Base-by-base conservation (phyloP, 441 rosid species). In the Gossypium schwendimanii region DNA sequence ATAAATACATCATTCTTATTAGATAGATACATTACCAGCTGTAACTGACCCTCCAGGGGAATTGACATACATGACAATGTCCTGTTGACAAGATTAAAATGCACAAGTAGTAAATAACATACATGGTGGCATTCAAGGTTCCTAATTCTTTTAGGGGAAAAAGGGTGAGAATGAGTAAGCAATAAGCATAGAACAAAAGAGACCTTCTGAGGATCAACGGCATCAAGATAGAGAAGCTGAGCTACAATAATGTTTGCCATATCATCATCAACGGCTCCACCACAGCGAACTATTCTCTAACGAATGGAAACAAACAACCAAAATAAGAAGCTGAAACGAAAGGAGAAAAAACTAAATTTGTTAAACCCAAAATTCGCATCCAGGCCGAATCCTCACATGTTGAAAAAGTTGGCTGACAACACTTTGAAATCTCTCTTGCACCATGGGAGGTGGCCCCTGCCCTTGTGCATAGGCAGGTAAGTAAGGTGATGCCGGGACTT, bases 41-140 rank as follows among this genome's bases (percentile, higher is more conserved):
- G 99, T 95, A 78, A 95, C 98, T 45, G 98, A 95, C 73, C 99
- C 99, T 79, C 98, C 99, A 67, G 99, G 99, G 72, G 97, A 95
- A 78, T 95, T 95, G 63, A 95, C 89, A 83, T 91, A 95, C 92
- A 95, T 95, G 75, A 92, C 92, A 71, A 95, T 95, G 75, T 95
- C 99, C 99, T 92, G 88, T 82, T 78, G 74, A 82, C 44, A 73
- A 63, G 26, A 73, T 9, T 0, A 52, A 53, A 10, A 21, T 4
- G n/a, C n/a, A 62, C 8, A 3, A 45, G 6, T 31, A 58, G 71
- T 62, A 24, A 78, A 73, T 60, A 66, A 68, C 18, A 36, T 15
- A 20, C 72, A 44, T 21, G 28, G 31, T 33, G 28, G 12, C 17
- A 45, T 39, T 70, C 24, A 36, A 59, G 1, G 31, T 59, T 36